These are phyloP conservation scores for Salmacisia buchloeana DNA, from an alignment of 1,284 basidiomycete species.

Conservation along the genomic window DNA sequence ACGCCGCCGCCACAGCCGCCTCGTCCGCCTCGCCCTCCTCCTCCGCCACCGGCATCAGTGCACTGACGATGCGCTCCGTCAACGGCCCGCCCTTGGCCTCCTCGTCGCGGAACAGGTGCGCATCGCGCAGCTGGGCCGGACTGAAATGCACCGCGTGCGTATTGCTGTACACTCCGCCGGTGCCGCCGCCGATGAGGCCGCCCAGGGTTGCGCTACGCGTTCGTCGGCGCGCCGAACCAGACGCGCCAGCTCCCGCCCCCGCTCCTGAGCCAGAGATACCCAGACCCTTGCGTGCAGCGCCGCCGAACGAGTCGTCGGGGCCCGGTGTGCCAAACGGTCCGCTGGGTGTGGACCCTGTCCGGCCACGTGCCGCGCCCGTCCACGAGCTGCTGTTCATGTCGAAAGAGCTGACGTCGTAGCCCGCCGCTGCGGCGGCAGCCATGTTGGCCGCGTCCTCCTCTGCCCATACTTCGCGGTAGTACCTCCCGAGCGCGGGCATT, in stretches of 20 bases:
- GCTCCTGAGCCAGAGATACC: too few relatives aligned
- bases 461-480: constrained; percentile 83
- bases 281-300: too few relatives aligned
- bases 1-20: background rate
- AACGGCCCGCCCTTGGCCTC: constrained; percentile 40
- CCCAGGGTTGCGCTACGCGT: constrained; percentile 1
- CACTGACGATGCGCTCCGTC: constrained; percentile 35
- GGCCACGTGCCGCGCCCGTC: background rate
- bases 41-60: constrained; percentile 23
- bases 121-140: constrained; percentile 30
- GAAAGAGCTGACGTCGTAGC: background rate
- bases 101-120: constrained; percentile 30
- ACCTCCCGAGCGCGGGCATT: constrained; percentile 77
- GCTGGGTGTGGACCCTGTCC: constrained; percentile 2
- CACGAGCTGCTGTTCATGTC: constrained; percentile 1
- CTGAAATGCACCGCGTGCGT: constrained; percentile 23
- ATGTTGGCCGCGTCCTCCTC: constrained; percentile 65
- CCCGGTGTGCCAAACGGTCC: background rate
- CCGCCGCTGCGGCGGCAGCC: constrained; percentile 1
- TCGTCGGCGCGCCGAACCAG: background rate
- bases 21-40: background rate
- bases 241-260: background rate
- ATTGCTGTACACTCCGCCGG: constrained; percentile 8
- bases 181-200: background rate
- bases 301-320: background rate